Evolutionary conservation across 805 yeast species (phyloP), one percentile per base, ranked within the genome.

Genomic region (Suhomyces prunicola): DNA sequence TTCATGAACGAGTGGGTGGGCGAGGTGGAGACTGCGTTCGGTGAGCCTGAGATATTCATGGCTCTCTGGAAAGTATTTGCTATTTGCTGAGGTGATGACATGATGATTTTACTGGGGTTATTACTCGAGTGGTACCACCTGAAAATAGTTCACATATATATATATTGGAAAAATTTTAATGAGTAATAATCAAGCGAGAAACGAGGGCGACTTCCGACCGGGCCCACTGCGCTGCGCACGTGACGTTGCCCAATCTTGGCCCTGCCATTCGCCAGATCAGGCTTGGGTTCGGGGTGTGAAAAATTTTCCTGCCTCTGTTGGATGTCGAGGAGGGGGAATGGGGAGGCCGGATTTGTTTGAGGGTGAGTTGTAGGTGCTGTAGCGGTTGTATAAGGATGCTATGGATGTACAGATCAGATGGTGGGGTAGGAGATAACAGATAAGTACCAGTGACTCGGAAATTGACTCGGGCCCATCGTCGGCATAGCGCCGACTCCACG

Each of bases 1-100:
- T 76, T 79, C 76, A 87, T 72, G 70, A 81, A 87, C 15, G 92
- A 85, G 61, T 83, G 85, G n/a, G 88, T 83, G 55, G 96, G 96
- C 5, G 94, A 88, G 26, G 93, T 86, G 6, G 92, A 86, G 55
- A 88, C 96, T 7, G 87, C 89, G 65, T 86, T 83, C 23, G 65
- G 63, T 51, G 87, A 81, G 15, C 79, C 73, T 23, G 84, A 78
- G 57, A 83, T 64, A 54, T 77, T 73, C 63, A 85, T 76, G 35
- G 85, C 77, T 53, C 67, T 74, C 64, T 83, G 80, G 63, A 87
- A 84, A 12, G 84, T 68, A 52, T 79, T 70, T 55, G 83, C 82
- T 60, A 87, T 87, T 67, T 86, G 86, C 70, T 84, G 85, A 50
- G 90, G 88, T 41, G 84, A 73, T 22, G 87, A 70, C 93, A 87